phyloP scores from a whole-genome alignment of 2,329 filamentous ascomycete species.

The Blastomyces emzantsi region DNA sequence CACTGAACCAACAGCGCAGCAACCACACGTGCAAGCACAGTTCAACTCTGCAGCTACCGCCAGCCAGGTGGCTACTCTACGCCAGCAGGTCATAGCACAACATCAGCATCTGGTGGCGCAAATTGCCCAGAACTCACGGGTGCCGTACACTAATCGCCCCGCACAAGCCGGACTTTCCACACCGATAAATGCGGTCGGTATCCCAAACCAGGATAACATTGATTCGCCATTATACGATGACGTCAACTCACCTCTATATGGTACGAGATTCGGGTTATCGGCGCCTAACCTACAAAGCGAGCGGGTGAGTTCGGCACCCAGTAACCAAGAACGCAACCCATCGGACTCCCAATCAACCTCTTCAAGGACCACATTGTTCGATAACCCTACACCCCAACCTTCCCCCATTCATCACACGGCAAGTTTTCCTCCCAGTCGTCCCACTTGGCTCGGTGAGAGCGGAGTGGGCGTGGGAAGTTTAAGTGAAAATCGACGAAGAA shows the following conservation, averaged over 20 bases:
- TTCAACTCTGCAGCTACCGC: not conserved
- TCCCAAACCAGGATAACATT: not conserved
- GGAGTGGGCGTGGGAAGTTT: not conserved
- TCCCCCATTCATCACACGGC: slow-evolving; percentile 5
- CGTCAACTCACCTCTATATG: not conserved
- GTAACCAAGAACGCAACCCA: not conserved
- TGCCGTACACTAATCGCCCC: not conserved
- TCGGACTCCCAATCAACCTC: not conserved
- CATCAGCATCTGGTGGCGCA: slow-evolving; percentile 3
- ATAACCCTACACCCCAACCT: not conserved
- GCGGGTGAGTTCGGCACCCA: not conserved
- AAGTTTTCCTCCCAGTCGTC: not conserved
- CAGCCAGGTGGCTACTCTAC: not conserved
- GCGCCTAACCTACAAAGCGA: not conserved
- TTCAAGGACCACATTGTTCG: not conserved
- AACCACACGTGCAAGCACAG: not conserved
- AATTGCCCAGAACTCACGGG: not conserved
- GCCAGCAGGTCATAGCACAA: not conserved
- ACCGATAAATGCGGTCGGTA: not conserved
- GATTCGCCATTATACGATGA: not conserved
- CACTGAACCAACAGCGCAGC: not conserved
- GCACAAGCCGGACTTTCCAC: not conserved
- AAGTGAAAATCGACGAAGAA: slow-evolving; percentile 12
- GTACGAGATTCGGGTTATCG: not conserved
- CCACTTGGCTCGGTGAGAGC: not conserved